Base-by-base conservation (phyloP, 192 early-diverging fungal species). In the Gaertneriomyces sp. region DNA sequence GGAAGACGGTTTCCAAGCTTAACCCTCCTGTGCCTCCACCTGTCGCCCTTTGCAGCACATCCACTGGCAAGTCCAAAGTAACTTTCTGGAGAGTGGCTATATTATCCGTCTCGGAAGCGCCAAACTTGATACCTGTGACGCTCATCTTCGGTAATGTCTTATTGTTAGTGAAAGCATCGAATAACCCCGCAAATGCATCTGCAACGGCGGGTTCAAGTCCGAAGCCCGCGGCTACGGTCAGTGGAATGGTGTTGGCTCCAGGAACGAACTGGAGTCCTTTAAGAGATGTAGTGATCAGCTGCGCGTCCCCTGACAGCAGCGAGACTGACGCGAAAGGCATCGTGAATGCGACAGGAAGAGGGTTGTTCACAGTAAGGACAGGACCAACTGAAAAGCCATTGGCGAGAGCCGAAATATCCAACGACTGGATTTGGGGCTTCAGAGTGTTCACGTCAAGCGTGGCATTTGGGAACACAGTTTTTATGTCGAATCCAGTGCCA, bases 381-480 rank as follows among this genome's bases (percentile, higher is more conserved):
- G 62, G 62, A 33, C 49, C 50, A n/a, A 63, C 12, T 8, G 16
- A 33, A 9, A 63, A 41, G 14, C 62, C 62, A n/a, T 53, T 53
- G 3, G 38, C 33, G 25, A 42, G n/a, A 6, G 49, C 51, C 16
- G 46, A 40, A 8, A 63, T 12, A 0, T 53, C 53, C 49, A 63
- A 42, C 8, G 62, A 19, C 46, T 41, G 46, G 40, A 63, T 50
- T 39, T 63, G 49, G 1, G 62, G 62, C 6, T 50, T 53, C 4
- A 63, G 19, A 19, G 62, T 54, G 12, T 19, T 42, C 14, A 42
- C n/a, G 12, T 42, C 42, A 38, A 63, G 16, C 1, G 62, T 53
- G 4, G 39, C 62, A 42, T 63, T 63, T 4, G 62, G 62, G 62
- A 58, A 63, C 16, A 63, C 40, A 7, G 62, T 55, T 12, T 42